Conservation (phyloP, 768 basidiomycete genomes). For the Suillus occidentalis region DNA sequence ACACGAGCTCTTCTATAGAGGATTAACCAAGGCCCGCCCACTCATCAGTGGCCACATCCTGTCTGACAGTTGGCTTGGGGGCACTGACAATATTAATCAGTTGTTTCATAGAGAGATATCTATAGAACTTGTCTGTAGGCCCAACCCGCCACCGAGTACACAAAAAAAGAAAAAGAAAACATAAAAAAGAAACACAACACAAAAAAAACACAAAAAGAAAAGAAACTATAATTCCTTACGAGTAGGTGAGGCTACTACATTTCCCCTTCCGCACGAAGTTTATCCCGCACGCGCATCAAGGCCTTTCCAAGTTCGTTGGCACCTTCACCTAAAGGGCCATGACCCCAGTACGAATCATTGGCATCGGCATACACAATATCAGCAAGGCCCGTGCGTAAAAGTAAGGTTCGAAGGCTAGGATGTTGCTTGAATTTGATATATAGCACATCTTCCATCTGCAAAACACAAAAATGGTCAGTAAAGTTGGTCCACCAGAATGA, state of each 20-base stretch:
- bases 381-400: slow-evolving; percentile 53
- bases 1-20: background rate
- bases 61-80: background rate
- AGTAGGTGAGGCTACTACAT: slow-evolving; percentile 7
- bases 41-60: background rate
- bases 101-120: background rate
- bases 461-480: background rate
- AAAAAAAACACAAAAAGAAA: too few relatives aligned
- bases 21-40: background rate
- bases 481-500: background rate
- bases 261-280: slow-evolving; percentile 35
- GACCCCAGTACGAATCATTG: slow-evolving; percentile 67
- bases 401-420: slow-evolving; percentile 48
- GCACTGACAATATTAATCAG: background rate
- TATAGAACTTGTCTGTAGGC: background rate
- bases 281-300: slow-evolving; percentile 54
- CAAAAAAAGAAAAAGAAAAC: too few relatives aligned
- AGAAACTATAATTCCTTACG: background rate
- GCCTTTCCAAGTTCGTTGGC: slow-evolving; percentile 64
- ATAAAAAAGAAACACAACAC: too few relatives aligned
- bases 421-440: slow-evolving; percentile 74
- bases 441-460: slow-evolving; percentile 69
- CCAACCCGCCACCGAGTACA: too few relatives aligned
- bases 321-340: slow-evolving; percentile 49
- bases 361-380: slow-evolving; percentile 55